Percentiles rank a stretch among this genome's conserved stretches.
These are phyloP conservation scores for Nematocida sp. DNA, from an alignment of 371 early-diverging fungal genomes.

Conservation along the genomic window DNA sequence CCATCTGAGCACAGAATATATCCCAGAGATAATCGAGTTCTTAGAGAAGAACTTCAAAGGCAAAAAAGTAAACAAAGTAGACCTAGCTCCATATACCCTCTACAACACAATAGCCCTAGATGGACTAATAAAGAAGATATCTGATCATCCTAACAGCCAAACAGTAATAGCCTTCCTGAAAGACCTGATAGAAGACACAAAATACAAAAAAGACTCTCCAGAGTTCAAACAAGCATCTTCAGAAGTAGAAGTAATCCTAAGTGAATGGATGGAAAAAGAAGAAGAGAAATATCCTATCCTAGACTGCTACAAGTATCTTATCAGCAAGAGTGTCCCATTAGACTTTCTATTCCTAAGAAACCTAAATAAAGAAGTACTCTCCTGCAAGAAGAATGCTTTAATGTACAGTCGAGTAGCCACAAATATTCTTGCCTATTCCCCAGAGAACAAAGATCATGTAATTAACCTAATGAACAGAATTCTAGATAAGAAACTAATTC, in stretches of 20 bases:
- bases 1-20: constrained; percentile 45
- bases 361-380: constrained; percentile 17
- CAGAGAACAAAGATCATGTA: constrained; percentile 37
- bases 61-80: constrained; percentile 11
- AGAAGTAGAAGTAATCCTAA: constrained; percentile 39
- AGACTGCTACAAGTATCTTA: constrained; percentile 61
- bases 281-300: constrained; percentile 49
- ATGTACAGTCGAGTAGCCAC: constrained; percentile 54
- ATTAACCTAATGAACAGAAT: constrained; percentile 2
- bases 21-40: constrained; percentile 61
- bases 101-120: constrained; percentile 55
- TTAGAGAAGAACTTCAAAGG: constrained; percentile 59
- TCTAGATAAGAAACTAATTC: constrained; percentile 27
- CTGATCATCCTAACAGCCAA: neutral
- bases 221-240: neutral
- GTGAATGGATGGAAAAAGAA: constrained; percentile 8
- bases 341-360: constrained; percentile 56
- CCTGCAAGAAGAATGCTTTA: constrained; percentile 53
- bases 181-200: constrained; percentile 5
- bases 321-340: constrained; percentile 39
- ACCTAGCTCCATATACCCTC: constrained; percentile 29
- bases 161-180: constrained; percentile 9
- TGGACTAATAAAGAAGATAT: constrained; percentile 47
- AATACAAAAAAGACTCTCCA: neutral
- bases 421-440: constrained; percentile 55